These are phyloP conservation scores for Oemleria cerasiformis DNA, from an alignment of 306 rosid genomes.

Conservation along the genomic window DNA sequence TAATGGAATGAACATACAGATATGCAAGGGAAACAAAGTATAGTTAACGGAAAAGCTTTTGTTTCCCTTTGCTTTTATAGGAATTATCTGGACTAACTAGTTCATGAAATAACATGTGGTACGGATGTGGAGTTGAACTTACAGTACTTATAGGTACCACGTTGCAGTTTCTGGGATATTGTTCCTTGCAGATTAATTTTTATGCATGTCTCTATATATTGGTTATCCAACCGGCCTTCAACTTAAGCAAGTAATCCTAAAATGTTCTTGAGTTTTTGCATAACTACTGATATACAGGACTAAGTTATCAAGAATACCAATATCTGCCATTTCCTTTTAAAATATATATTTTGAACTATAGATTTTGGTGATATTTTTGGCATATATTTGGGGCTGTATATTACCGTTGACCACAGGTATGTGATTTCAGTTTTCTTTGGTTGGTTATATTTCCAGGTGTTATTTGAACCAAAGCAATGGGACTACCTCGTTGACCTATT, in stretches of 20 bases:
- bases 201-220: neutral
- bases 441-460: constrained; percentile 51
- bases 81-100: constrained; percentile 5
- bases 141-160: neutral
- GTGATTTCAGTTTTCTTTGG: constrained; percentile 12
- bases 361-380: neutral
- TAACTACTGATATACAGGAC: neutral
- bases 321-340: neutral
- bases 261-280: neutral
- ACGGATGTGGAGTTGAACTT: constrained; percentile 2
- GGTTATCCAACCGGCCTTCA: neutral
- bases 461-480: constrained; percentile 94
- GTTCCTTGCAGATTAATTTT: neutral
- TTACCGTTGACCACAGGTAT: constrained; percentile 11
- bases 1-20: neutral
- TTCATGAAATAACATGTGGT: neutral
- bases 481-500: constrained; percentile 79
- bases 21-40: neutral
- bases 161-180: neutral
- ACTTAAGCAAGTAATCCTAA: neutral
- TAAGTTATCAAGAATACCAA: neutral
- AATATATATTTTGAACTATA: neutral
- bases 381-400: constrained; percentile 15
- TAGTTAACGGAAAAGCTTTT: neutral
- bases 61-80: neutral